Evolutionary conservation across 345 rosid genomes (phyloP).

Genomic region (Camelina laxa): DNA sequence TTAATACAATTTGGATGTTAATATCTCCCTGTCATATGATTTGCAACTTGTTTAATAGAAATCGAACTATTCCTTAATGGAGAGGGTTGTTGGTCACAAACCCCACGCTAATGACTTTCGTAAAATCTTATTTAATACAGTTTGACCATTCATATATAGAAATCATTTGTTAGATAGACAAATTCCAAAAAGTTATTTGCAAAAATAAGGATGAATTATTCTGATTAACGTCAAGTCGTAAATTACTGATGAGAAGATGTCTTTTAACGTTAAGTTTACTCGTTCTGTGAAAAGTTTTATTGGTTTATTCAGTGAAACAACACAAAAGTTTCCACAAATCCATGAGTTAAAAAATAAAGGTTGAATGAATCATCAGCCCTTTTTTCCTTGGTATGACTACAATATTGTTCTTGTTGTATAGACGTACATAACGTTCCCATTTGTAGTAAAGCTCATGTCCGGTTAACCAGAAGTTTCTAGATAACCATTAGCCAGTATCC

Average conservation of each 20-base stretch:
- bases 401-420: not conserved
- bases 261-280: not conserved
- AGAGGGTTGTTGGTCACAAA: not conserved
- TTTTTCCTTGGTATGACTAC: not conserved
- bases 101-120: not conserved
- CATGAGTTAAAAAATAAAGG: not conserved
- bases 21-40: constrained; percentile 9
- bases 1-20: constrained; percentile 4
- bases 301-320: not conserved
- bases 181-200: not conserved
- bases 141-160: not conserved
- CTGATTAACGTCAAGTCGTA: not conserved
- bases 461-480: not conserved
- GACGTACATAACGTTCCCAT: not conserved
- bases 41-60: not conserved
- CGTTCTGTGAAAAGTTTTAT: not conserved
- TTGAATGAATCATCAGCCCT: constrained; percentile 6
- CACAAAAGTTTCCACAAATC: not conserved
- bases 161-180: not conserved
- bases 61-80: constrained; percentile 4
- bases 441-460: no score
- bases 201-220: not conserved
- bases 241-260: not conserved
- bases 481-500: constrained; percentile 4
- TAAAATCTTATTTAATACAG: not conserved